A percentile compares a stretch with the other conserved stretches of the same genome.
These are phyloP conservation scores for Erythrobasidium hasegawianum DNA, from an alignment of 1,284 basidiomycete genomes.

Conservation along the genomic window DNA sequence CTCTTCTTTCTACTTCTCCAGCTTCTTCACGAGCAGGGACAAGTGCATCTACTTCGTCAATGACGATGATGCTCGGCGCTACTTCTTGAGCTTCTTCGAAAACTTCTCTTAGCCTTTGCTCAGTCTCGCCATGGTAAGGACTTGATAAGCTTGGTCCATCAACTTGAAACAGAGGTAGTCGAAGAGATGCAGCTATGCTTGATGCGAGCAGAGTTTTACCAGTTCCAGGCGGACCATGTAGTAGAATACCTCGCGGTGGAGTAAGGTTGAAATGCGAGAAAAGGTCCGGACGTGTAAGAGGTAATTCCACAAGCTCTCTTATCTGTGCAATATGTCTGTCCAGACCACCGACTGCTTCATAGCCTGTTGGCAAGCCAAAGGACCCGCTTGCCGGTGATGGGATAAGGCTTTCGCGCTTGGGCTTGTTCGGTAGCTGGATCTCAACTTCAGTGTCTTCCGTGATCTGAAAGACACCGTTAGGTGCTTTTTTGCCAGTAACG, in stretches of 20 bases:
- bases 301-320: constrained; percentile 89
- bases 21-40: constrained; percentile 85
- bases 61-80: constrained; percentile 77
- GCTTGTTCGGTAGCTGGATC: constrained; percentile 8
- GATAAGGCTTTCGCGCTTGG: constrained; percentile 25
- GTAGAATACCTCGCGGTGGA: constrained; percentile 61
- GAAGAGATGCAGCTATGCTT: constrained; percentile 69
- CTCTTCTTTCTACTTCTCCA: constrained; percentile 88
- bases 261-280: constrained; percentile 76
- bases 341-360: constrained; percentile 78
- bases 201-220: constrained; percentile 91
- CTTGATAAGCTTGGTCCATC: constrained; percentile 93
- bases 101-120: constrained; percentile 79
- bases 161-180: constrained; percentile 73
- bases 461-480: constrained; percentile 16
- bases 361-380: constrained; percentile 44
- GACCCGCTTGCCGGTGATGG: constrained; percentile 17
- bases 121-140: constrained; percentile 94
- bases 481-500: constrained; percentile 12
- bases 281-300: constrained; percentile 80
- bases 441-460: constrained; percentile 12
- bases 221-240: constrained; percentile 89
- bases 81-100: constrained; percentile 77
- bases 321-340: constrained; percentile 83
- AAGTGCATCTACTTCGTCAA: constrained; percentile 95